Evolutionary conservation across 371 early-diverging fungal genomes (phyloP), one percentile per base, ranked within the genome.

Genomic region (Rhizopus delemar): DNA sequence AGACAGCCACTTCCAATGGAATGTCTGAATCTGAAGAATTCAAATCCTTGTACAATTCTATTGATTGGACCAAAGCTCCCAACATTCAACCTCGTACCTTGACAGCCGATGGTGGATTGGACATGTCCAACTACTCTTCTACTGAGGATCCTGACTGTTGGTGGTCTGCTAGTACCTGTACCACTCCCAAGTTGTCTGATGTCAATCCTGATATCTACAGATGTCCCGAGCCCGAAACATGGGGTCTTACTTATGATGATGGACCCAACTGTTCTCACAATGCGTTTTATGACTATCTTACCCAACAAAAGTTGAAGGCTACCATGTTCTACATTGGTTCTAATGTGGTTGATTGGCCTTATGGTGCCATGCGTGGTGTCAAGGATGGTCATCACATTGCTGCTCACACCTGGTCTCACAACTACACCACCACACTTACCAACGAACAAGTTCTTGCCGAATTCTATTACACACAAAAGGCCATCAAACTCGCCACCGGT

Each of bases 321-420:
- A 46, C 59, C 51, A 56, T 65, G 60, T 65, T 65, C 36, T 65
- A 65, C 28, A 65, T 65, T 35, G 82, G 82, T 57, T 81, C 82
- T 34, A 77, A 77, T 33, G 77, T 77, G 28, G 13, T 75, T 39
- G 69, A 71, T 46, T 80, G 75, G 75, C 80, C 80, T 9, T 73
- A 74, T 48, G 82, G 60, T 72, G 83, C 73, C 63, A 74, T 69
- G 69, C 75, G 78, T 65, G 78, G 78, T 68, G 65, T 78, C 41
- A 50, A 54, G 38, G 78, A 78, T 53, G 89, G 82, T 16, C 82
- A 82, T 57, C 75, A 73, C 15, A 70, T 84, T 46, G 73, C 73
- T 59, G 62, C 62, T 32, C 84, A 84, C 66, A 82, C 84, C 33
- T 84, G 84, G 84, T 77, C 81, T 46, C 88, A 88, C 58, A 74